phyloP scores from a whole-genome alignment of 306 rosid genomes.

The Amphicarpaea edgeworthii region DNA sequence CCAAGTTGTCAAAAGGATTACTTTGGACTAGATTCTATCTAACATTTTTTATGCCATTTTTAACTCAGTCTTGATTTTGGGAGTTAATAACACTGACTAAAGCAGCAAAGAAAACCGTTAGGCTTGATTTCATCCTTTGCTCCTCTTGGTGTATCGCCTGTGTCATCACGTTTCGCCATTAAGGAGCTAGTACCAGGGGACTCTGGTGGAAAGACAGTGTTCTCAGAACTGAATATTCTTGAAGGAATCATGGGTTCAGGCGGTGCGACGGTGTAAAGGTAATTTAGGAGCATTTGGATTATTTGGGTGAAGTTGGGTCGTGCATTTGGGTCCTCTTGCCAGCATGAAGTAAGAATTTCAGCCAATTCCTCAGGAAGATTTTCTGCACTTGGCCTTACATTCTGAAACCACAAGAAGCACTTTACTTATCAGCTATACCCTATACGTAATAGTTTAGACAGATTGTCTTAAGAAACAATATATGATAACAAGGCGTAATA shows the following conservation, averaged over 20 bases:
- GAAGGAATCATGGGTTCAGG: conserved; percentile 69
- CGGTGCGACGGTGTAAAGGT: conserved; percentile 78
- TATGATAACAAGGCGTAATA: neutral
- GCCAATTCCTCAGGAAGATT: conserved; percentile 84
- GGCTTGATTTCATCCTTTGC: conserved; percentile 63
- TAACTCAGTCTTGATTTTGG: conserved; percentile 36
- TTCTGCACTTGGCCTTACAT: conserved; percentile 92
- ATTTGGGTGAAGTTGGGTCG: conserved; percentile 88
- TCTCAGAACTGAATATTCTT: conserved; percentile 78
- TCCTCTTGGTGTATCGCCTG: conserved; percentile 76
- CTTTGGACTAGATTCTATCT: conserved; percentile 54
- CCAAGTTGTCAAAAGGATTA: conserved; percentile 52
- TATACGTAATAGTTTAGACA: neutral
- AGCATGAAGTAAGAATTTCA: conserved; percentile 77
- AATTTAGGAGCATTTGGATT: conserved; percentile 82
- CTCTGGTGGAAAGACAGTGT: conserved; percentile 74
- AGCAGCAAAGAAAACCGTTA: conserved; percentile 86
- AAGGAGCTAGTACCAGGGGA: conserved; percentile 96
- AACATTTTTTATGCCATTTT: conserved; percentile 46
- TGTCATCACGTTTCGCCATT: conserved; percentile 72
- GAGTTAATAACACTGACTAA: conserved; percentile 78
- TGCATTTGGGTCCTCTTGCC: conserved; percentile 94
- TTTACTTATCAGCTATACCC: too few relatives aligned
- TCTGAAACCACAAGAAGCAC: conserved; percentile 61
- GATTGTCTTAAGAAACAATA: conserved; percentile 21